phyloP scores from a whole-genome alignment of 1,284 basidiomycete genomes.

The Quambalaria eucalypti region DNA sequence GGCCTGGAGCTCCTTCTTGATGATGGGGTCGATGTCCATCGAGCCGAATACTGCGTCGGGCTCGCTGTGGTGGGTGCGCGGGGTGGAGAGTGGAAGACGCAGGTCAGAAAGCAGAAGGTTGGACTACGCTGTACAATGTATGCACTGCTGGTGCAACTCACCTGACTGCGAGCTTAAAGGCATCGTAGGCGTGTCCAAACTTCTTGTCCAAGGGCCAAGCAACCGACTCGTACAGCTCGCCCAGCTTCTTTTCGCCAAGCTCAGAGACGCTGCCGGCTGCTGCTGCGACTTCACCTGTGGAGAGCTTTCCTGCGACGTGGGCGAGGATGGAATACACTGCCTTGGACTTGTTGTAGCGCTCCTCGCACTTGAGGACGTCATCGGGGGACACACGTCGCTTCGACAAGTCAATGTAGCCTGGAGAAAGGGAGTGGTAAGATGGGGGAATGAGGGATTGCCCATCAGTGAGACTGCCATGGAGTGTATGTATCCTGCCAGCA shows the following conservation, averaged over 20 bases:
- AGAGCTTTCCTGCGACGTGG: conserved; percentile 42
- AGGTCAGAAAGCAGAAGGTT: too few relatives aligned
- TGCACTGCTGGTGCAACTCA: too few relatives aligned
- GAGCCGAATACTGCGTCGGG: conserved; percentile 73
- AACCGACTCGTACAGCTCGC: conserved; percentile 78
- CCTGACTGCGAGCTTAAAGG: conserved; percentile 92
- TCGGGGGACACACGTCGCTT: conserved; percentile 99
- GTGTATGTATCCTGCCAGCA: too few relatives aligned
- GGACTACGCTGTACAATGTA: too few relatives aligned
- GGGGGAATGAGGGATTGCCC: too few relatives aligned
- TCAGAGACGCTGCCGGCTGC: background rate
- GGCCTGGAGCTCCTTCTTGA: conserved; percentile 62
- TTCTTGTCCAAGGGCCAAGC: conserved; percentile 87
- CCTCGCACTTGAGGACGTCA: conserved; percentile 96
- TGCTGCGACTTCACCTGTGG: background rate
- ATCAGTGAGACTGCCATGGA: too few relatives aligned
- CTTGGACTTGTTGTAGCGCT: conserved; percentile 95
- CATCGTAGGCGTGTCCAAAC: conserved; percentile 93
- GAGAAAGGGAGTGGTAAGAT: background rate
- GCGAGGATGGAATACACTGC: conserved; percentile 44
- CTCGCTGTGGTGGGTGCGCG: too few relatives aligned
- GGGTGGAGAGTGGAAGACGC: too few relatives aligned
- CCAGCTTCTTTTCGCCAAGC: conserved; percentile 50
- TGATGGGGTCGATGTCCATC: conserved; percentile 57
- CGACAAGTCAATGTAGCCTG: conserved; percentile 96